These are phyloP conservation scores for Harringtonia lauricola DNA, from an alignment of 2,329 filamentous ascomycete species.

Conservation along the genomic window DNA sequence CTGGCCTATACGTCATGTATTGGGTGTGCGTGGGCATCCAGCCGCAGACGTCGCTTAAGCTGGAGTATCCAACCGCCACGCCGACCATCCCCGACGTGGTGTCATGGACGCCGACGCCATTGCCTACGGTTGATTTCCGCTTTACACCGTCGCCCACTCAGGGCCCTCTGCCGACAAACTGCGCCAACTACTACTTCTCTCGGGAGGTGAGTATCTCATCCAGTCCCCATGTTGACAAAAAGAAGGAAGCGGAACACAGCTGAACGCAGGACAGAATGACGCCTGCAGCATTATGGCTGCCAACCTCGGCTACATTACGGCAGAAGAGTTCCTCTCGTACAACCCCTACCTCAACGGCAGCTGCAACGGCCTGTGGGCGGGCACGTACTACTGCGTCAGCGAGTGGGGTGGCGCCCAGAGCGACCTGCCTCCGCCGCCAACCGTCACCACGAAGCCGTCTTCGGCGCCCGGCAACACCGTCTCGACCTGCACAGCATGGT, in stretches of 20 bases:
- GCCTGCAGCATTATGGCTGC: background rate
- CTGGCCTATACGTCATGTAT: slow-evolving; percentile 6
- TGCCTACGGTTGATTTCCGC: background rate
- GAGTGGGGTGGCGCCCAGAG: background rate
- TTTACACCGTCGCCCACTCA: background rate
- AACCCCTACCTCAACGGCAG: background rate
- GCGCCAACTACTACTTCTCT: background rate
- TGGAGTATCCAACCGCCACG: background rate
- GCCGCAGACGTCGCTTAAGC: slow-evolving; percentile 10
- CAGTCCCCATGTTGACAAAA: too few relatives aligned
- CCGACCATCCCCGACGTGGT: background rate
- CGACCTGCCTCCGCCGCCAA: background rate
- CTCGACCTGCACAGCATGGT: background rate
- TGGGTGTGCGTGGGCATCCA: slow-evolving; percentile 31
- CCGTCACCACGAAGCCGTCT: background rate
- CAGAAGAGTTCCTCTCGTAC: background rate
- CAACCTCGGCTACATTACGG: background rate
- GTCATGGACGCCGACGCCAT: background rate
- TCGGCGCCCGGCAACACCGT: background rate
- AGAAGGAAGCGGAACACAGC: too few relatives aligned
- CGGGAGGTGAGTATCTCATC: too few relatives aligned
- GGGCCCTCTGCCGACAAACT: background rate
- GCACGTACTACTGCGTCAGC: slow-evolving; percentile 1
- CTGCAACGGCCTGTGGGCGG: background rate
- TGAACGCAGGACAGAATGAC: background rate